Evolutionary conservation across 805 yeast genomes (phyloP).

Genomic region (Candida ficus): DNA sequence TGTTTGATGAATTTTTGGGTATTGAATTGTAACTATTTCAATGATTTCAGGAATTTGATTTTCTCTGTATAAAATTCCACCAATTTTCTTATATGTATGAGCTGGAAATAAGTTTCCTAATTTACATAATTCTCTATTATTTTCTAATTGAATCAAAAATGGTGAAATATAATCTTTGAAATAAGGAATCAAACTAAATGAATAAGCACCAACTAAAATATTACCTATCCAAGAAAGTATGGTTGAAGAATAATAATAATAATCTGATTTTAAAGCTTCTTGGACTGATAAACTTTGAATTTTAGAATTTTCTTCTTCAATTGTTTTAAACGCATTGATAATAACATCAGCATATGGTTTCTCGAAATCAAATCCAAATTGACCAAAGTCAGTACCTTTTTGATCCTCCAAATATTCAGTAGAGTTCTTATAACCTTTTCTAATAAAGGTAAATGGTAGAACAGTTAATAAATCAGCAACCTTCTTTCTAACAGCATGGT

Average conservation of each 20-base stretch:
- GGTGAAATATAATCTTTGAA: conserved; percentile 56
- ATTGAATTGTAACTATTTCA: conserved; percentile 31
- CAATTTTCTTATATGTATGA: conserved; percentile 38
- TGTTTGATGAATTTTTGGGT: conserved; percentile 56
- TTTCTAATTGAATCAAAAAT: conserved; percentile 56
- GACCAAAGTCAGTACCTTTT: conserved; percentile 31
- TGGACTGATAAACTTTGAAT: conserved; percentile 41
- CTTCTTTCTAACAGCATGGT: conserved; percentile 65
- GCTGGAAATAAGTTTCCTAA: conserved; percentile 56
- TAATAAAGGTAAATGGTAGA: conserved; percentile 36
- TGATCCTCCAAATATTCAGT: conserved; percentile 37
- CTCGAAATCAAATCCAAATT: conserved; percentile 26
- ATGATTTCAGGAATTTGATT: conserved; percentile 39
- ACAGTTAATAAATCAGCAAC: conserved; percentile 49
- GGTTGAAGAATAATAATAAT: conserved; percentile 61
- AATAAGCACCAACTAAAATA: conserved; percentile 48
- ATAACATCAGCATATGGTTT: conserved; percentile 32
- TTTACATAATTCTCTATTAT: conserved; percentile 77
- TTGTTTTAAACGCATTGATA: conserved; percentile 37
- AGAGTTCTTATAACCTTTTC: conserved; percentile 36
- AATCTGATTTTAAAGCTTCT: conserved; percentile 53
- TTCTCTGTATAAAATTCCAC: conserved; percentile 41
- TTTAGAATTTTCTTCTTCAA: conserved; percentile 35
- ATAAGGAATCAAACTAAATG: conserved; percentile 47
- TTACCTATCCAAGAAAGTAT: conserved; percentile 54